Evolutionary conservation across 257 asterid genomes (phyloP).

Genomic region (Solanum gandarillasii): DNA sequence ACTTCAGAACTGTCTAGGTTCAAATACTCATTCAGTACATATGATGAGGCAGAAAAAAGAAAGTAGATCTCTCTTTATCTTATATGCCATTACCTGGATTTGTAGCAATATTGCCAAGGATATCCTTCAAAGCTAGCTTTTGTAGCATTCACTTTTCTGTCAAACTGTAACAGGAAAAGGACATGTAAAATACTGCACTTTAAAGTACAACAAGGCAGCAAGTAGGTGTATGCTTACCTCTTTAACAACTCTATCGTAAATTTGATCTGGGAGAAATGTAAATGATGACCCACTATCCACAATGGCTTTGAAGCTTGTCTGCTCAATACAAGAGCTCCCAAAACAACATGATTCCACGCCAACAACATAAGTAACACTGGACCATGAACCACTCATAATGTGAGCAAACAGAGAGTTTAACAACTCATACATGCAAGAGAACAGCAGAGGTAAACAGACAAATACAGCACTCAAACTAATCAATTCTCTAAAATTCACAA

Average conservation of each 20-base stretch:
- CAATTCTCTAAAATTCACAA: neutral
- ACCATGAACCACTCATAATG: neutral
- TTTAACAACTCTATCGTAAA: constrained; percentile 42
- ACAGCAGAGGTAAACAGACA: neutral
- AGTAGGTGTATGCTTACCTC: constrained; percentile 32
- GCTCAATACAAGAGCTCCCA: constrained; percentile 45
- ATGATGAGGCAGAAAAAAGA: constrained; percentile 2
- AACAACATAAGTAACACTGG: constrained; percentile 55
- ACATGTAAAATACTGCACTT: neutral
- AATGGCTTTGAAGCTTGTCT: constrained; percentile 39
- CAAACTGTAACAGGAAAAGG: constrained; percentile 32
- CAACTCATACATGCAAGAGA: neutral
- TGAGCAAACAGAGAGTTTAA: neutral
- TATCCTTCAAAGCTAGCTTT: constrained; percentile 61
- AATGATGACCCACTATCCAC: constrained; percentile 85
- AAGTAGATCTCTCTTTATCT: neutral
- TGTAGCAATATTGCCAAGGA: constrained; percentile 83
- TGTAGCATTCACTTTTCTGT: constrained; percentile 54
- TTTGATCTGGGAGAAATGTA: constrained; percentile 54
- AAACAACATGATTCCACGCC: constrained; percentile 67
- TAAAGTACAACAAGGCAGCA: neutral
- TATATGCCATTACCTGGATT: constrained; percentile 44
- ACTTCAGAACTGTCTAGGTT: constrained; percentile 38
- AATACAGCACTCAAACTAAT: neutral
- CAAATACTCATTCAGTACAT: constrained; percentile 9